Conservation (phyloP, 2,329 filamentous ascomycete species). For the Metarhizium rileyi region DNA sequence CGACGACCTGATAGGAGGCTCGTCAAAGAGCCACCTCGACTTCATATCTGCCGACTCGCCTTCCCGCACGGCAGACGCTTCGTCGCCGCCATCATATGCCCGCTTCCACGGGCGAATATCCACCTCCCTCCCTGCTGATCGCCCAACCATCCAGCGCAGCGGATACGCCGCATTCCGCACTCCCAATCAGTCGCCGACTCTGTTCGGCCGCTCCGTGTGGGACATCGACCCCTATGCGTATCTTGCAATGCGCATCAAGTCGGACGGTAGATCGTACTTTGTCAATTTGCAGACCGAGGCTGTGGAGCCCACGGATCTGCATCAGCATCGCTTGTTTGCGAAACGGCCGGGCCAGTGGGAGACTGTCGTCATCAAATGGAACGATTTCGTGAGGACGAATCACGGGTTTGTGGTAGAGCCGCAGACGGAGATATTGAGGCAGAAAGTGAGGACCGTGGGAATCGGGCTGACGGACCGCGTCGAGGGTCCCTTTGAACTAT, state of each 20-base stretch:
- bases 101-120: slow-evolving; percentile 86
- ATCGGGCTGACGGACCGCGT: slow-evolving; percentile 83
- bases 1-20: slow-evolving; percentile 79
- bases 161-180: slow-evolving; percentile 92
- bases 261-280: slow-evolving; percentile 85
- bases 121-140: slow-evolving; percentile 66
- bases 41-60: slow-evolving; percentile 30
- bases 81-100: slow-evolving; percentile 41
- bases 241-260: slow-evolving; percentile 79
- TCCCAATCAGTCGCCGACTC: slow-evolving; percentile 59
- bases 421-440: slow-evolving; percentile 77
- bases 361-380: slow-evolving; percentile 83
- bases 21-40: slow-evolving; percentile 65
- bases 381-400: slow-evolving; percentile 91
- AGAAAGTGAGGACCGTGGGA: slow-evolving; percentile 77
- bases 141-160: slow-evolving; percentile 63
- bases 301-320: slow-evolving; percentile 87
- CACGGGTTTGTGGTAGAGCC: slow-evolving; percentile 87
- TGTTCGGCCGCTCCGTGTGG: slow-evolving; percentile 84
- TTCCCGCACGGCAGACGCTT: background rate
- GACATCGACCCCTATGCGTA: slow-evolving; percentile 84
- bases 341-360: slow-evolving; percentile 82
- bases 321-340: slow-evolving; percentile 82
- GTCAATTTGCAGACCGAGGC: slow-evolving; percentile 94
- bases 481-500: slow-evolving; percentile 79